phyloP scores from a whole-genome alignment of 176 grass and related monocot genomes.

The Poa annua region DNA sequence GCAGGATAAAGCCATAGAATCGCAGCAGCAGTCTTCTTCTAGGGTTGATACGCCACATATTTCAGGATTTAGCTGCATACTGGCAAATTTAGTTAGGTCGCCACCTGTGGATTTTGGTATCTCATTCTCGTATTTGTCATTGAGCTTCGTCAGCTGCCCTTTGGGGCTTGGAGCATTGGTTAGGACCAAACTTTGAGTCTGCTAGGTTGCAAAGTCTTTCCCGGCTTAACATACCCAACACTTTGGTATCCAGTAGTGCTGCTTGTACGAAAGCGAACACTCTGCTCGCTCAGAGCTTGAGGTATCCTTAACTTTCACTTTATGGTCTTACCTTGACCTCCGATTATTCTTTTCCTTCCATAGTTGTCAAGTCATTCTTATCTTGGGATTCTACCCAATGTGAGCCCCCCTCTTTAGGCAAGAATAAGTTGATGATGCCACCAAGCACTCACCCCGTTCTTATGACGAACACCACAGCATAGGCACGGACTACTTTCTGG shows the following conservation, averaged over 20 bases:
- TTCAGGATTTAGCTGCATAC: not conserved
- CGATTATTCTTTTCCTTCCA: conserved; percentile 7
- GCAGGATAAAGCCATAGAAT: conserved; percentile 21
- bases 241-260: not conserved
- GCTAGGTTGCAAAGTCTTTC: conserved; percentile 30
- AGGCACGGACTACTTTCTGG: not conserved
- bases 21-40: conserved; percentile 37
- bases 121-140: not conserved
- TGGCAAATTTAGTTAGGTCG: conserved; percentile 30
- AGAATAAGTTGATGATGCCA: conserved; percentile 3
- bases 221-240: conserved; percentile 6
- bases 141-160: conserved; percentile 31
- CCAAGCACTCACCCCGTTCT: not conserved
- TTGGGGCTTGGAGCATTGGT: conserved; percentile 30
- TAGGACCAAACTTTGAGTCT: conserved; percentile 29
- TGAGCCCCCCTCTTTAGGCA: not conserved
- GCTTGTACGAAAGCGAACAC: not conserved
- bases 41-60: conserved; percentile 28
- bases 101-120: conserved; percentile 17
- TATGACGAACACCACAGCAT: not conserved
- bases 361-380: conserved; percentile 7
- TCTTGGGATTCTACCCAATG: not conserved
- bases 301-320: not conserved
- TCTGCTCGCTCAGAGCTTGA: not conserved
- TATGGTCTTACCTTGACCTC: conserved; percentile 1